phyloP scores from a whole-genome alignment of 257 asterid species.

The Jacaranda mimosifolia region DNA sequence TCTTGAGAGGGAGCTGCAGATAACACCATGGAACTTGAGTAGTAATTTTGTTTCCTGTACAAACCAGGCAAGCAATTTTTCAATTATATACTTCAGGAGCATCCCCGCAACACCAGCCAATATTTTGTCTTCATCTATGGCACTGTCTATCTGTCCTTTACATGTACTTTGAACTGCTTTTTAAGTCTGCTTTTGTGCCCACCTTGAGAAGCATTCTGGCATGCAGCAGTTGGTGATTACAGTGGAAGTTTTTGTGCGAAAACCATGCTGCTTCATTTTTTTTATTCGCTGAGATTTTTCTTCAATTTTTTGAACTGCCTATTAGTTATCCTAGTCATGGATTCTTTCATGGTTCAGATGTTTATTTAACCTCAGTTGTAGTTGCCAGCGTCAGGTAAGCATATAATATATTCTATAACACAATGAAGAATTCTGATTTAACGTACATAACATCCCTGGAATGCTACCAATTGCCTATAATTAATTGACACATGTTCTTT shows the following conservation, averaged over 20 bases:
- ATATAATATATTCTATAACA: neutral
- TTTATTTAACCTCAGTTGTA: neutral
- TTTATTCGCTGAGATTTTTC: neutral
- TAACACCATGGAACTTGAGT: slow-evolving; percentile 98
- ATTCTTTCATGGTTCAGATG: neutral
- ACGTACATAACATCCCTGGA: neutral
- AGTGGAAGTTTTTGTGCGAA: neutral
- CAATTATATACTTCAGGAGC: slow-evolving; percentile 15
- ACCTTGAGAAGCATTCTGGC: slow-evolving; percentile 13
- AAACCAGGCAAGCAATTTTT: slow-evolving; percentile 68
- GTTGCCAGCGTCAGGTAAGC: neutral
- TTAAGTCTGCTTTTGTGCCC: neutral
- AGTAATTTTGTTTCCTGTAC: slow-evolving; percentile 94
- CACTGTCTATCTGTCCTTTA: neutral
- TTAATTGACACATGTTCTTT: neutral
- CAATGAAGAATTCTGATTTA: neutral
- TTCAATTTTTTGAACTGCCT: neutral
- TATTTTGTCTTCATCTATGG: neutral
- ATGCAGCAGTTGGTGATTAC: neutral
- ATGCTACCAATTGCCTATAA: no score
- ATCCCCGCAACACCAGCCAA: neutral
- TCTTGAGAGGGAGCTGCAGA: slow-evolving; percentile 98
- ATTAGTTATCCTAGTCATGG: neutral
- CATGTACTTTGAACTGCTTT: slow-evolving; percentile 11
- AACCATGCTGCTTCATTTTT: neutral